These are phyloP conservation scores for Podila horticola DNA, from an alignment of 192 early-diverging fungal genomes.

Conservation along the genomic window DNA sequence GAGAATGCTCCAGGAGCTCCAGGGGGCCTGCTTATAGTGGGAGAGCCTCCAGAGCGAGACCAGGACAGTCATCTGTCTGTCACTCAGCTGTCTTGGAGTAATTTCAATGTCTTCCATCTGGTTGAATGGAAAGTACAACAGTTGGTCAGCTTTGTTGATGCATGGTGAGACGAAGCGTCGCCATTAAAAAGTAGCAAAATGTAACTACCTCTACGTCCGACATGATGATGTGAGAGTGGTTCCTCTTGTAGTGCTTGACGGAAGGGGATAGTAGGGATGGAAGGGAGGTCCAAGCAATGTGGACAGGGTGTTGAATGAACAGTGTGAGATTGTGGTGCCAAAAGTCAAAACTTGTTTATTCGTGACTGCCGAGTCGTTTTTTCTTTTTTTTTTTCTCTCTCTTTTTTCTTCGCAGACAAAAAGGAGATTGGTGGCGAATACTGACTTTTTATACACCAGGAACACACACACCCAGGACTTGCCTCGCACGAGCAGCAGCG, in stretches of 20 bases:
- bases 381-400: neutral
- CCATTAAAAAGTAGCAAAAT: neutral
- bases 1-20: slow-evolving; percentile 47
- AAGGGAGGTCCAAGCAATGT: too few species aligned
- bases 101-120: slow-evolving; percentile 35
- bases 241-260: neutral
- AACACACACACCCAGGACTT: too few species aligned
- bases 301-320: too few species aligned
- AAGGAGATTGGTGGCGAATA: neutral
- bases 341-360: neutral
- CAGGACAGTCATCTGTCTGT: slow-evolving; percentile 26
- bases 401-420: neutral
- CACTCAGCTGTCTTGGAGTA: slow-evolving; percentile 21
- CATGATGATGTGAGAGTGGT: slow-evolving; percentile 12
- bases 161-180: neutral
- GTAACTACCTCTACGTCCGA: slow-evolving; percentile 27
- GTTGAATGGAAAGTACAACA: neutral
- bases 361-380: neutral
- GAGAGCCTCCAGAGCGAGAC: slow-evolving; percentile 33
- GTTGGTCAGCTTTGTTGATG: neutral
- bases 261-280: too few species aligned
- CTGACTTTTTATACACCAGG: too few species aligned
- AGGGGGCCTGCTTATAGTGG: slow-evolving; percentile 41
- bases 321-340: neutral
- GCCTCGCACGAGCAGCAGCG: too few species aligned